Evolutionary conservation across 2,329 filamentous ascomycete genomes (phyloP), one percentile per base, ranked within the genome.

Genomic region (Cyclaneusma minus): DNA sequence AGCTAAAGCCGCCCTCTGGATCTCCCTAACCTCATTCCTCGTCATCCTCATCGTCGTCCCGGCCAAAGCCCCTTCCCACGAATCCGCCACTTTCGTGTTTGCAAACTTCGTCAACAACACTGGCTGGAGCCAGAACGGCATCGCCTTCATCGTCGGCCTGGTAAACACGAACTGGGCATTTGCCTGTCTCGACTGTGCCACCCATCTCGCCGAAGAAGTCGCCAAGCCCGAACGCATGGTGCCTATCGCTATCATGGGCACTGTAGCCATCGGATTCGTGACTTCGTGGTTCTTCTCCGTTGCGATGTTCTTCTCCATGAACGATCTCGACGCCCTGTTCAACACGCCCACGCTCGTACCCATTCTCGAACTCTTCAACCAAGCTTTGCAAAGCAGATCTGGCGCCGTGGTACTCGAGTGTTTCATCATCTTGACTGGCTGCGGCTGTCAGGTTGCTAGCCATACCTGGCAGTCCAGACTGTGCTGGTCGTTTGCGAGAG

Each of bases 181-280:
- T 22, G 49, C 50, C 29, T 56, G 54, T 9, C 60, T 55, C 28
- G 56, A 60, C 27, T 55, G 48, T 8, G 50, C 50, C 4, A 32
- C 57, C 2, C 56, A 60, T 22, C 52, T 58, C 48, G 52, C 50
- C 2, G 54, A 59, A 29, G 56, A 59, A 31, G 58, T 59, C 51
- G 55, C 52, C 1, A 40, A 38, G 3, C 54, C 54, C 0, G 33
- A 47, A 2, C 31, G 42, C 4, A 54, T 58, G 20, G 50, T 47
- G 0, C 55, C 54, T 1, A 35, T 48, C 1, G 54, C 54, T 3
- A 56, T 58, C 28, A 34, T 59, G 0, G 53, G 57, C 27, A 48
- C 54, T 3, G 47, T 60, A 9, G 38, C 42, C 1, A 51, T 59
- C 2, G 56, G 55, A 2, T 56, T 54, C 1, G 46, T 53, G 4